Base-by-base conservation (phyloP, 805 yeast species). In the Komagataella pastoris region DNA sequence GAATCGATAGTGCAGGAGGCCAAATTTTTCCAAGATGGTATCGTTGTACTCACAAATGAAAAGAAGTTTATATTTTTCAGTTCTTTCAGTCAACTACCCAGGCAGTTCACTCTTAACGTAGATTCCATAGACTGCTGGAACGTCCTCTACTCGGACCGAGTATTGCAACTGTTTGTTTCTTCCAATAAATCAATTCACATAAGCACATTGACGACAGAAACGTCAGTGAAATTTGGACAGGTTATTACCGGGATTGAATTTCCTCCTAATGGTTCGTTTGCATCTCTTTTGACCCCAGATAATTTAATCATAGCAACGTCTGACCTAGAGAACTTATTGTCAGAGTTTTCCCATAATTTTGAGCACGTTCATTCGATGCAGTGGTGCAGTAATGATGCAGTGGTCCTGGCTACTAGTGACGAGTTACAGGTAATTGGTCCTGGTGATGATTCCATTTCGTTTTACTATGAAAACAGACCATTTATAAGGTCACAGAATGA, bases 341-440 rank as follows among this genome's bases (percentile, higher is more conserved):
- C 21, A 46, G 24, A 21, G 24, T 46, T 24, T 24, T 19, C 47
- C n/a, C 23, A 24, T n/a, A n/a, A 69, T 51, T 76, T 79, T 52
- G 65, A 70, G 52, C 67, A 67, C 30, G 65, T 69, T 5, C 65
- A 78, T 14, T 64, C 40, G 54, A 66, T 86, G 17, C 74, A 73
- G 53, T 93, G 97, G 98, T 84, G 96, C 61, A 88, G 91, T 0
- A 80, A 83, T 57, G 96, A 88, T 65, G 88, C 93, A 0, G 80
- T 90, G 1, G 80, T 82, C 0, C 61, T 83, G 10, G 68, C 79
- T 1, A 66, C 66, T 54, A 68, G 74, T 2, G 91, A 84, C 57
- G 88, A 84, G 50, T 58, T 88, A 24, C 75, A 76, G 54, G 61
- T 90, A 14, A 72, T 83, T 43, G 96, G 95, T 0, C 91, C 96